Evolutionary conservation across 2,329 filamentous ascomycete genomes (phyloP), one percentile per base, ranked within the genome.

Genomic region (Cercospora canescens): DNA sequence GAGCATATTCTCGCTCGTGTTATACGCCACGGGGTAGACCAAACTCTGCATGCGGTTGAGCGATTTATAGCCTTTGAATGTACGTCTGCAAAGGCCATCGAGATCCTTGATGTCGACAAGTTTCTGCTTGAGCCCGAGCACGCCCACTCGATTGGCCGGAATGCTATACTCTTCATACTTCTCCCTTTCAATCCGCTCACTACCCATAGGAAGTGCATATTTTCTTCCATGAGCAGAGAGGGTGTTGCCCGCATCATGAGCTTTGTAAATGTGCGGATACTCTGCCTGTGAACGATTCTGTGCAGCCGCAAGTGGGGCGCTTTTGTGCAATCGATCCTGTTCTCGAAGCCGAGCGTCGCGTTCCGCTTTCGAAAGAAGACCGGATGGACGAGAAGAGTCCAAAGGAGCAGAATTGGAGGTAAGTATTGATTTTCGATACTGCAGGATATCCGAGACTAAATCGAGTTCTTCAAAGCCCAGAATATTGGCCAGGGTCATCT

Each of bases 31-130:
- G 0, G 93, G 93, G 74, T 97, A 97, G 0, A 98, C 92, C 56
- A 99, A 84, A 77, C 94, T 98, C 81, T 99, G 95, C 96, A 99
- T 99, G 30, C 96, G 90, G 76, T 99, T 99, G 66, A 99, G 85
- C 3, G 91, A 82, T 79, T 94, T 94, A 83, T 99, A 99, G 0
- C 94, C 94, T 75, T 90, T 92, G 82, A 99, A 99, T 0, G 95
- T 99, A n/a, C 87, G 88, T 67, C 88, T 87, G 73, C 95, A 99
- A 30, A 99, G 84, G 0, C 92, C 93, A 77, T 99, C 95, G 82
- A 99, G 85, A 3, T 93, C 91, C 6, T 86, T 83, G 66, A 99
- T 94, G 34, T 88, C 82, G 21, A 99, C 83, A 14, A 98, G 85
- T 73, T 88, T 92, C 73, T 91, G 91, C 4, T 90, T 89, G 1